phyloP scores from a whole-genome alignment of 495 filamentous ascomycete species.

The Entonaema liquescens region DNA sequence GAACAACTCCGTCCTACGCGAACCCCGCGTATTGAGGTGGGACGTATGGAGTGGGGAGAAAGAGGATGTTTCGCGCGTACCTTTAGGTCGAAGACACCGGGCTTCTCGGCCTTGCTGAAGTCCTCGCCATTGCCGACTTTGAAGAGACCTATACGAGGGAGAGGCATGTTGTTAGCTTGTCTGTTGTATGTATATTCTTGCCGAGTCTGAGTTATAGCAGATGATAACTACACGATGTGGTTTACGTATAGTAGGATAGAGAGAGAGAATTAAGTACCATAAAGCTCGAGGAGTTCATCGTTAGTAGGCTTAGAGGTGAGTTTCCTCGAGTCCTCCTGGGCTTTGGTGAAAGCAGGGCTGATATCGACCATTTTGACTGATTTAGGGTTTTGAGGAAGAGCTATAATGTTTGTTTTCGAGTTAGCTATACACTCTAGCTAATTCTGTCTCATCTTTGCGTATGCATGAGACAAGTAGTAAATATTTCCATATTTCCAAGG shows the following conservation, averaged over 20 bases:
- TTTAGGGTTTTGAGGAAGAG: constrained; percentile 2
- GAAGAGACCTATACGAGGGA: constrained; percentile 54
- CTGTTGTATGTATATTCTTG: neutral
- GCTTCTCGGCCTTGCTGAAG: constrained; percentile 52
- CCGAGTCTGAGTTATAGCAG: neutral
- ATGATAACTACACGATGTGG: neutral
- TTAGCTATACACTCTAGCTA: constrained; percentile 11
- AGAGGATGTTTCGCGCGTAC: constrained; percentile 51
- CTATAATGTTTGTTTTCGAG: constrained; percentile 10
- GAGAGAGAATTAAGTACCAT: constrained; percentile 47
- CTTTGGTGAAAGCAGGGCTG: constrained; percentile 64
- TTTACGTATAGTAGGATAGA: neutral
- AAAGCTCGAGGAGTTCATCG: constrained; percentile 64
- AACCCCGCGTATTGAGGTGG: neutral
- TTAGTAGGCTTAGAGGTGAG: constrained; percentile 67
- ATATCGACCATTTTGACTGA: constrained; percentile 50
- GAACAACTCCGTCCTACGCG: neutral
- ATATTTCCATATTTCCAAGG: no score
- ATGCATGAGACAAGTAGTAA: no score
- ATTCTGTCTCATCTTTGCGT: neutral
- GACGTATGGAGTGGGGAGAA: neutral
- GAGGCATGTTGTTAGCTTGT: constrained; percentile 13
- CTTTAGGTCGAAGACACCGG: constrained; percentile 65
- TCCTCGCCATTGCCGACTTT: constrained; percentile 63
- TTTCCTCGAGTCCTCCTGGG: constrained; percentile 71